Percentiles rank a stretch among this genome's conserved stretches.
phyloP scores from a whole-genome alignment of 2,329 filamentous ascomycete species.

The Plectosphaerella plurivora region DNA sequence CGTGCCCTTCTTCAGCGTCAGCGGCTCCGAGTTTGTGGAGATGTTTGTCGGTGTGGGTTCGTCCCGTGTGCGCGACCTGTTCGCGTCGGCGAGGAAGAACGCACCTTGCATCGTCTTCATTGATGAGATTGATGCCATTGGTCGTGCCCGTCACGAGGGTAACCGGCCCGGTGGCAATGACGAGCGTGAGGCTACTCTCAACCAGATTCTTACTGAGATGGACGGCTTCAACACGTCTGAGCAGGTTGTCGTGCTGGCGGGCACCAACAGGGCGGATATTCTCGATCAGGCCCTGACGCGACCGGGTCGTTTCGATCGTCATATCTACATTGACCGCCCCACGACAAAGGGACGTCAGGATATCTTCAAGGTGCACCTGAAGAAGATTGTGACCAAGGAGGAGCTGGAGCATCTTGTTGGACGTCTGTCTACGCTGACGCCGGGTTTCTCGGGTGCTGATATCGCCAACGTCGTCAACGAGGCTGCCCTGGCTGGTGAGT shows the following conservation, averaged over 20 bases:
- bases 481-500: constrained; percentile 87
- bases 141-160: constrained; percentile 79
- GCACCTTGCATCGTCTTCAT: constrained; percentile 99
- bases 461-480: constrained; percentile 99
- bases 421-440: constrained; percentile 84
- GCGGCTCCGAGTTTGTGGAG: constrained; percentile 97
- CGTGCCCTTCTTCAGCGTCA: constrained; percentile 97
- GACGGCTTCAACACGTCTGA: constrained; percentile 97
- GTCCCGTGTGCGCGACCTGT: constrained; percentile 90
- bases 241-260: constrained; percentile 93
- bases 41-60: constrained; percentile 99
- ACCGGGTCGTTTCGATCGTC: constrained; percentile 92
- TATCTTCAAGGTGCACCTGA: constrained; percentile 91
- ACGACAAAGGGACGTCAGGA: constrained; percentile 96
- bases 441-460: constrained; percentile 94
- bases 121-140: constrained; percentile 97
- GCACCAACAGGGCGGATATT: constrained; percentile 92
- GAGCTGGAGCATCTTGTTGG: constrained; percentile 85
- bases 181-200: constrained; percentile 92
- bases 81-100: constrained; percentile 90
- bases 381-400: constrained; percentile 91
- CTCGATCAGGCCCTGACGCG: constrained; percentile 91
- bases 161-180: constrained; percentile 77
- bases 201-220: constrained; percentile 99
- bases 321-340: constrained; percentile 90